Evolutionary conservation across 2,329 filamentous ascomycete genomes (phyloP).

Genomic region (Pseudogymnoascus sp.): DNA sequence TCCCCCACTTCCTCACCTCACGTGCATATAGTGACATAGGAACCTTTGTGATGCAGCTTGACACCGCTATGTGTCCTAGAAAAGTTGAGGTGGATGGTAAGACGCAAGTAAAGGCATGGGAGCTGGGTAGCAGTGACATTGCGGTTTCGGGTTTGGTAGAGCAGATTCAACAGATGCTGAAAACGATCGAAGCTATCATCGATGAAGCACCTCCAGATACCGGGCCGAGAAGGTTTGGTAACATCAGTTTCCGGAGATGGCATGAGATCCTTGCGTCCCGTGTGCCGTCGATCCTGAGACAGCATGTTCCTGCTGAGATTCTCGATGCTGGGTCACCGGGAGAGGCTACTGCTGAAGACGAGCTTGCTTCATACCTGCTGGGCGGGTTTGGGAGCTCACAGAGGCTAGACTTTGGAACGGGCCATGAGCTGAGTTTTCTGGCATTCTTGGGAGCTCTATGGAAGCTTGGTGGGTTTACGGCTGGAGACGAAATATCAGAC

Average conservation of each 20-base stretch:
- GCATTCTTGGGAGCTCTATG: slow-evolving; percentile 85
- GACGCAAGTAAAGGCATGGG: slow-evolving; percentile 43
- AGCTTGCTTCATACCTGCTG: slow-evolving; percentile 71
- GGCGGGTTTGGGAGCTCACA: slow-evolving; percentile 84
- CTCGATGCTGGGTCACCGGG: slow-evolving; percentile 19
- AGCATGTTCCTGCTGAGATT: slow-evolving; percentile 28
- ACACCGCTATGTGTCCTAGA: slow-evolving; percentile 72
- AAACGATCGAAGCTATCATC: slow-evolving; percentile 56
- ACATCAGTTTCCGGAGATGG: slow-evolving; percentile 84
- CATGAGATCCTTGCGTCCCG: slow-evolving; percentile 57
- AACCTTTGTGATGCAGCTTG: slow-evolving; percentile 81
- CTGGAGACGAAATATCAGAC: slow-evolving; percentile 31
- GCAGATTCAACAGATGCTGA: slow-evolving; percentile 58
- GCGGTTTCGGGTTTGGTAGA: slow-evolving; percentile 41
- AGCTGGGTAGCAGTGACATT: slow-evolving; percentile 33
- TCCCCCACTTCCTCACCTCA: slow-evolving; percentile 69
- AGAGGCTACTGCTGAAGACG: slow-evolving; percentile 46
- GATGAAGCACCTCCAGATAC: slow-evolving; percentile 74
- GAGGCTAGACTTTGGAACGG: slow-evolving; percentile 88
- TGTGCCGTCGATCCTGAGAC: slow-evolving; percentile 43
- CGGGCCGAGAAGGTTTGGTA: slow-evolving; percentile 84
- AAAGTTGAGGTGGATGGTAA: slow-evolving; percentile 34
- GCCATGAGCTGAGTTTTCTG: slow-evolving; percentile 89
- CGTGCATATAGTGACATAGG: slow-evolving; percentile 82
- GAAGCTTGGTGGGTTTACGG: slow-evolving; percentile 74